Evolutionary conservation across 306 rosid species (phyloP), one percentile per base, ranked within the genome.

Genomic region (Trifolium subterraneum): DNA sequence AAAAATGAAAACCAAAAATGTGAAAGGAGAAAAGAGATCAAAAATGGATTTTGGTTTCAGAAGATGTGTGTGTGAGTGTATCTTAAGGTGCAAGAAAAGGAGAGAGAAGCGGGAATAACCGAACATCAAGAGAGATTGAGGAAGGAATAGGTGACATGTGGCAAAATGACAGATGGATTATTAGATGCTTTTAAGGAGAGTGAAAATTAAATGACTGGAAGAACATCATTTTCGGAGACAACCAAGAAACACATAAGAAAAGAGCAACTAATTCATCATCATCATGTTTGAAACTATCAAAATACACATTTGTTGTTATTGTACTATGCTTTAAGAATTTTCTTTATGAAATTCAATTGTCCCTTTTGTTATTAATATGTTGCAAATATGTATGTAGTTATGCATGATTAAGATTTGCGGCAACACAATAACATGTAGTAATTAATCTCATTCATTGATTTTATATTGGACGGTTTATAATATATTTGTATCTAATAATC

Each of bases 201-300:
- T 19, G 56, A 22, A 15, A 9, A 33, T 10, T 61, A 44, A 65
- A 70, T 81, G 59, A 64, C 0, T 27, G 80, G 80, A 78, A 63
- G 61, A 71, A 68, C 83, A 15, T 2, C 4, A 16, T 73, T 78
- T 69, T 0, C 83, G 86, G 85, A 65, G 45, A 55, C 18, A 70
- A 41, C 14, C 7, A 6, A 13, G 29, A 58, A 59, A 45, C 56
- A 20, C 7, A 7, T 14, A 47, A 38, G 31, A 74, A 50, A 50
- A 1, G 18, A 7, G 9, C 39, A 23, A 4, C 3, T 20, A 38
- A 51, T 20, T 74, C 4, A 31, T 25, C 20, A 35, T 5, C 25
- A 1, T 5, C 39, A n/a, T n/a, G n/a, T n/a, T 1, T 42, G 8
- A 73, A 73, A n/a, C 16, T 59, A n/a, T 72, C 22, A 27, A 38